phyloP scores from a whole-genome alignment of 1,139 yeast species.

The Geotrichum klebahnii region DNA sequence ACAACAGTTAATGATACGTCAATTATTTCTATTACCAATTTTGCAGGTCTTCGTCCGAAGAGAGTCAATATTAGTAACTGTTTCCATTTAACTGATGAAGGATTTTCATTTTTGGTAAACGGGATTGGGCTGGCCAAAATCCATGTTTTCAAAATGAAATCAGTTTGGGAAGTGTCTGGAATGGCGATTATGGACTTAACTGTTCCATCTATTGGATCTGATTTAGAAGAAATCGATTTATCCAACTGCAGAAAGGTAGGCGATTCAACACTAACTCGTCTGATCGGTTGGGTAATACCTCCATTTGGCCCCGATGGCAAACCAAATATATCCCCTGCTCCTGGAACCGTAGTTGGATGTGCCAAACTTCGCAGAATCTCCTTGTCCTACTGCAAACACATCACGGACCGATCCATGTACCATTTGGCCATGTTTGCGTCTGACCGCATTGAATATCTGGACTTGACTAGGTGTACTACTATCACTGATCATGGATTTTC shows the following conservation, averaged over 20 bases:
- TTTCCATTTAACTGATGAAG: constrained; percentile 71
- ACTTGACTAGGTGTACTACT: constrained; percentile 70
- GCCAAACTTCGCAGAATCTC: constrained; percentile 51
- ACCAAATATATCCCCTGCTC: constrained; percentile 25
- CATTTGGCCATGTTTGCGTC: constrained; percentile 59
- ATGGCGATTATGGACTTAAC: constrained; percentile 78
- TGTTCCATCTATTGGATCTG: constrained; percentile 58
- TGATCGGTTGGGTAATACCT: constrained; percentile 52
- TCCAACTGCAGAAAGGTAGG: constrained; percentile 70
- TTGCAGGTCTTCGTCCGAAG: constrained; percentile 66
- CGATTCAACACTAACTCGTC: constrained; percentile 63
- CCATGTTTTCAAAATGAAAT: constrained; percentile 53
- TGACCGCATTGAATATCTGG: constrained; percentile 52
- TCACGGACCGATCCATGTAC: constrained; percentile 63
- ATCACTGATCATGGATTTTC: constrained; percentile 71
- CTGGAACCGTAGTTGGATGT: constrained; percentile 49
- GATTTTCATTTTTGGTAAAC: constrained; percentile 64
- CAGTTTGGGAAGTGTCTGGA: constrained; percentile 74
- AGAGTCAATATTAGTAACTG: constrained; percentile 64
- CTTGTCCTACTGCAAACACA: constrained; percentile 67
- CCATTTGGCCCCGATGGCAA: constrained; percentile 10
- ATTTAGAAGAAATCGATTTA: constrained; percentile 57
- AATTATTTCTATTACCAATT: constrained; percentile 56
- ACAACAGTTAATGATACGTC: constrained; percentile 56
- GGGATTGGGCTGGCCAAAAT: constrained; percentile 66